Evolutionary conservation across 768 basidiomycete species (phyloP).

Genomic region (Mycena belliarum): DNA sequence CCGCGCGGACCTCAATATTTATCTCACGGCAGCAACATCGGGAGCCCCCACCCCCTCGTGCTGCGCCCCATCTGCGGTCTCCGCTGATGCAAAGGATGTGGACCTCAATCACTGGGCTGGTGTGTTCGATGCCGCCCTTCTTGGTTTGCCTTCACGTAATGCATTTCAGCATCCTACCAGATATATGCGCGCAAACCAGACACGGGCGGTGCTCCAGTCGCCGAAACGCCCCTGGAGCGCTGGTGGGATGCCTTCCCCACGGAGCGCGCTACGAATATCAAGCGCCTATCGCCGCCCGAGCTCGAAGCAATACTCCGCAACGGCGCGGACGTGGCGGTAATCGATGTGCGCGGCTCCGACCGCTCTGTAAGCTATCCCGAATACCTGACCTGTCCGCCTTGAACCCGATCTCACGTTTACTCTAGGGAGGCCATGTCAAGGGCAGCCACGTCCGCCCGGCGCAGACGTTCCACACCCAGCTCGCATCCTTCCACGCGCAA

Average conservation of each 20-base stretch:
- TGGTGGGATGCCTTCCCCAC: constrained; percentile 61
- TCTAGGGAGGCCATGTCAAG: constrained; percentile 53
- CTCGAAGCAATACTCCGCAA: constrained; percentile 28
- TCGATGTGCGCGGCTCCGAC: constrained; percentile 54
- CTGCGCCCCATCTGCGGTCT: constrained; percentile 14
- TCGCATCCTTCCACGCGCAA: constrained; percentile 42
- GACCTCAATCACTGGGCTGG: constrained; percentile 49
- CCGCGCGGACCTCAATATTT: constrained; percentile 41
- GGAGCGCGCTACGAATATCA: constrained; percentile 38
- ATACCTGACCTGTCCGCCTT: neutral
- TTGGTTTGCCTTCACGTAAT: neutral
- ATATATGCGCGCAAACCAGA: constrained; percentile 44
- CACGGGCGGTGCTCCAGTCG: neutral
- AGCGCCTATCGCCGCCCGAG: constrained; percentile 19
- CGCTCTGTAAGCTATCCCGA: constrained; percentile 38
- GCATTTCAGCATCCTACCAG: constrained; percentile 42
- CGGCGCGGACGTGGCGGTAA: constrained; percentile 37
- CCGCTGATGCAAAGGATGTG: constrained; percentile 18
- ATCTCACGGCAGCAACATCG: constrained; percentile 24
- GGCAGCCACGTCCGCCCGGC: constrained; percentile 52
- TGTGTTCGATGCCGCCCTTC: constrained; percentile 27
- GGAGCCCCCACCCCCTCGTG: neutral
- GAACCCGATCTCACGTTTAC: neutral
- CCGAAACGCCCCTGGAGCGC: constrained; percentile 31
- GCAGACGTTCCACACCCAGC: constrained; percentile 50